These are phyloP conservation scores for Jimgerdemannia lactiflua DNA, from an alignment of 192 early-diverging fungal species.

Conservation along the genomic window DNA sequence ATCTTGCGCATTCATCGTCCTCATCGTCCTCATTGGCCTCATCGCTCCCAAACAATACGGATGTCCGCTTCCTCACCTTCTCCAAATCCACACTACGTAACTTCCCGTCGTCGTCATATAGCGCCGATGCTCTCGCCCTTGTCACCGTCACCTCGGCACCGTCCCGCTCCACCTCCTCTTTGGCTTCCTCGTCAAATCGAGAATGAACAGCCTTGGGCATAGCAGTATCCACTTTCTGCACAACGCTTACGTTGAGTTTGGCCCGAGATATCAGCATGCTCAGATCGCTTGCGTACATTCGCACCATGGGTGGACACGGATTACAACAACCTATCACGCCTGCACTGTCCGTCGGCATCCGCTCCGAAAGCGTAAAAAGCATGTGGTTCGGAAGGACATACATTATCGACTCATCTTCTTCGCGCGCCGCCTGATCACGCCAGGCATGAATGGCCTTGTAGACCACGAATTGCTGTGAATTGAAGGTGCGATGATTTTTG, in stretches of 20 bases:
- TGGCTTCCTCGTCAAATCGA: background rate
- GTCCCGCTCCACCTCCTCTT: background rate
- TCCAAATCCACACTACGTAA: background rate
- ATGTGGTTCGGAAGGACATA: constrained; percentile 93
- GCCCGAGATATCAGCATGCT: constrained; percentile 48
- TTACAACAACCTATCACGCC: constrained; percentile 72
- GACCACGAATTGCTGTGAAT: constrained; percentile 62
- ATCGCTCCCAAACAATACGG: background rate
- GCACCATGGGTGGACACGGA: constrained; percentile 81
- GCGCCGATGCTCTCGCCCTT: background rate
- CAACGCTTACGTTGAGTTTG: constrained; percentile 7
- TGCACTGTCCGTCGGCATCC: constrained; percentile 68
- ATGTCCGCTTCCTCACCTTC: background rate
- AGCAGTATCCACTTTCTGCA: background rate
- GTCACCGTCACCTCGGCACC: constrained; percentile 1
- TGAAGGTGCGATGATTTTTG: constrained; percentile 61
- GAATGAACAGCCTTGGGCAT: background rate
- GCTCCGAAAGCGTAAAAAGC: constrained; percentile 70
- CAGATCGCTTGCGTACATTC: constrained; percentile 77
- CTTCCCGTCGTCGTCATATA: background rate
- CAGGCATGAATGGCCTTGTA: constrained; percentile 90
- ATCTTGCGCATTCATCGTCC: background rate
- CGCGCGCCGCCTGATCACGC: constrained; percentile 86
- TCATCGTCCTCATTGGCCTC: background rate
- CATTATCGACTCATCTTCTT: constrained; percentile 87